These are phyloP conservation scores for Dimargaris xerosporica DNA, from an alignment of 192 early-diverging fungal species.

Conservation along the genomic window DNA sequence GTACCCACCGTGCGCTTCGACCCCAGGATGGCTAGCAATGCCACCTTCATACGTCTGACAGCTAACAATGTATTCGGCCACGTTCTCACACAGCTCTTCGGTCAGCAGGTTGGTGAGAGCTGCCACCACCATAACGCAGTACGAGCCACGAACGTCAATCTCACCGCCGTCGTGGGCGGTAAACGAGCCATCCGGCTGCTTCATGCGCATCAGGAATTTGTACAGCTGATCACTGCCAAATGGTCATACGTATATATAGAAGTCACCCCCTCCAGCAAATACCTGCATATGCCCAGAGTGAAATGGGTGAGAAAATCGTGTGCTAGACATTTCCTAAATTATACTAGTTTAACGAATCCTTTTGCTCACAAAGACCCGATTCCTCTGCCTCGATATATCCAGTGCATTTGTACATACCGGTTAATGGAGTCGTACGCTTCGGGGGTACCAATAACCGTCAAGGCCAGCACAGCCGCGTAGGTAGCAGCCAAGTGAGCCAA, in stretches of 20 bases:
- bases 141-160: slow-evolving; percentile 75
- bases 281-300: slow-evolving; percentile 6
- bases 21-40: slow-evolving; percentile 59
- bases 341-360: not conserved
- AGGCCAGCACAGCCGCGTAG: slow-evolving; percentile 70
- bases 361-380: slow-evolving; percentile 9
- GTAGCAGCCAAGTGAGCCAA: slow-evolving; percentile 77
- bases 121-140: slow-evolving; percentile 71
- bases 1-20: slow-evolving; percentile 94
- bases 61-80: slow-evolving; percentile 49
- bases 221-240: slow-evolving; percentile 37
- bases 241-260: too few species aligned
- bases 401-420: slow-evolving; percentile 16
- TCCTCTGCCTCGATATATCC: not conserved
- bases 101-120: slow-evolving; percentile 72
- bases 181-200: slow-evolving; percentile 79
- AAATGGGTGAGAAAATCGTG: not conserved
- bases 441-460: slow-evolving; percentile 63
- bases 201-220: slow-evolving; percentile 64
- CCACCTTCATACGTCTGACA: slow-evolving; percentile 95
- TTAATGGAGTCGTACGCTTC: slow-evolving; percentile 52
- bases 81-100: slow-evolving; percentile 47
- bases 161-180: slow-evolving; percentile 84
- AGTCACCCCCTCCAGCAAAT: too few species aligned
- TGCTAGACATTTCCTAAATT: not conserved